Conservation (phyloP, 345 rosid species). For the Cardamine chenopodiifolia region DNA sequence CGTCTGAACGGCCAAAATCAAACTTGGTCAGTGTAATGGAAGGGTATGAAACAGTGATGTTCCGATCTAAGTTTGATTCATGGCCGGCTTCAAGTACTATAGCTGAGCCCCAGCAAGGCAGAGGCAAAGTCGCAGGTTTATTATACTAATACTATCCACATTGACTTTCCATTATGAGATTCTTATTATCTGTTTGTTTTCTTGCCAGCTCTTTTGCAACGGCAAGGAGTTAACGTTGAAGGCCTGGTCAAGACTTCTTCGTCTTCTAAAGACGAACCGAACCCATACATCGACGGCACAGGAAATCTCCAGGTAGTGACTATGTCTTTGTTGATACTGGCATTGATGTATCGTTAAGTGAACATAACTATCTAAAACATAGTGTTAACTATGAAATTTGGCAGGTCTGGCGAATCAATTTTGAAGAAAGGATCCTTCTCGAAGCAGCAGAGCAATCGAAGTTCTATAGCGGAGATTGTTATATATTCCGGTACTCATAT, state of each 20-base stretch:
- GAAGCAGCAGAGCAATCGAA: conserved; percentile 83
- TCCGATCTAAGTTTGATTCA: conserved; percentile 83
- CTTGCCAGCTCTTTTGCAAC: conserved; percentile 69
- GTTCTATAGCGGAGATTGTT: conserved; percentile 89
- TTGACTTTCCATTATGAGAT: conserved; percentile 18
- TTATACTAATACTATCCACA: conserved; percentile 18
- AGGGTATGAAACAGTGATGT: conserved; percentile 94
- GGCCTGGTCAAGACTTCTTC: conserved; percentile 77
- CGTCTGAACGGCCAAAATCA: conserved; percentile 59
- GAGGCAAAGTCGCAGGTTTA: conserved; percentile 98
- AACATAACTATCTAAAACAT: conserved; percentile 2
- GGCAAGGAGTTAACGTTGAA: conserved; percentile 92
- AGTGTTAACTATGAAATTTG: conserved; percentile 17
- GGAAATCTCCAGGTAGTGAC: conserved; percentile 83
- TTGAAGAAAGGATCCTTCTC: conserved; percentile 70
- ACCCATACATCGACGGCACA: conserved; percentile 86
- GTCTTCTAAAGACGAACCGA: conserved; percentile 79
- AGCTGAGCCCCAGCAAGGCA: conserved; percentile 88
- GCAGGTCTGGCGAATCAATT: conserved; percentile 91
- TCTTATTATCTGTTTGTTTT: conserved; percentile 16
- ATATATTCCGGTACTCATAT: conserved; percentile 82
- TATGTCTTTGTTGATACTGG: conserved; percentile 16
- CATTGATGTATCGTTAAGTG: conserved; percentile 5
- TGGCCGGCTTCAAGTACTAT: conserved; percentile 74
- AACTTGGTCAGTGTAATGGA: conserved; percentile 84